Evolutionary conservation across 140 eudicot species (phyloP).

Genomic region (Cichorium intybus): DNA sequence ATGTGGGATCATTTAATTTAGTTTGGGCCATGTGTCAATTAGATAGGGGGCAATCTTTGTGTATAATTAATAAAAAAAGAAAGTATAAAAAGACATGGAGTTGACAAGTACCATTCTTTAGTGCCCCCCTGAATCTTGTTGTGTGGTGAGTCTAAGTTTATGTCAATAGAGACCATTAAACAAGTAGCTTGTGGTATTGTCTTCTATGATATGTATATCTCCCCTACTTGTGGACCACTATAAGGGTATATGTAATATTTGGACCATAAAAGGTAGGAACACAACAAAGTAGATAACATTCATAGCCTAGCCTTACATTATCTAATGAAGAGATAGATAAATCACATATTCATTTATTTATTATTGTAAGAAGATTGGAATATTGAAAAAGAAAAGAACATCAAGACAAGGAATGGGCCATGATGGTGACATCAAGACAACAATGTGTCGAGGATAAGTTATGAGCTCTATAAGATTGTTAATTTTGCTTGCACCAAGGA

Average conservation of each 20-base stretch:
- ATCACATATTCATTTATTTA: neutral
- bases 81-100: constrained; percentile 24
- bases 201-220: constrained; percentile 44
- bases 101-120: constrained; percentile 30
- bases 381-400: neutral
- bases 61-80: neutral
- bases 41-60: constrained; percentile 54
- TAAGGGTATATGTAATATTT: neutral
- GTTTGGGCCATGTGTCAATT: constrained; percentile 44
- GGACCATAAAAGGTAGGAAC: constrained; percentile 27
- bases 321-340: constrained; percentile 14
- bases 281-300: constrained; percentile 27
- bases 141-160: constrained; percentile 24
- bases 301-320: constrained; percentile 46
- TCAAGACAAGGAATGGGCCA: constrained; percentile 34
- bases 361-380: neutral
- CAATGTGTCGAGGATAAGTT: neutral
- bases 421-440: constrained; percentile 15
- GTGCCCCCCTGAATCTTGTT: constrained; percentile 37
- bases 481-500: too few relatives aligned
- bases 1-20: constrained; percentile 39
- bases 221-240: constrained; percentile 50
- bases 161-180: constrained; percentile 45
- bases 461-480: too few relatives aligned
- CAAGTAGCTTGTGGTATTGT: constrained; percentile 57